Conservation (phyloP, 2,329 filamentous ascomycete species). For the Arachnopeziza araneosa region DNA sequence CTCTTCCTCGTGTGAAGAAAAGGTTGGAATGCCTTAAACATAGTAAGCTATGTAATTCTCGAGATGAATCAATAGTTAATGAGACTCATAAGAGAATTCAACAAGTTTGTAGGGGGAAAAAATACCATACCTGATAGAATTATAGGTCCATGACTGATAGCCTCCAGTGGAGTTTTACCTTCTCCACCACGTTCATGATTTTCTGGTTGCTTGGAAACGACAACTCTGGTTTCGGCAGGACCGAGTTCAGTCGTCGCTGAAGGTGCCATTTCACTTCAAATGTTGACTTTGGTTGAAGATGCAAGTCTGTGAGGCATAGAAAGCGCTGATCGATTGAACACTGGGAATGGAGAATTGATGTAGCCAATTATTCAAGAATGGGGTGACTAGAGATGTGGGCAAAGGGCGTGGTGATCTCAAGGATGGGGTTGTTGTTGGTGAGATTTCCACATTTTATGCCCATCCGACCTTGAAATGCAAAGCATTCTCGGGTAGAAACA, state of each 20-base stretch:
- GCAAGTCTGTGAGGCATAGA: too few species aligned
- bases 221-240: constrained; percentile 9
- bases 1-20: constrained; percentile 47
- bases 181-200: constrained; percentile 24
- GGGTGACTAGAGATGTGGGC: too few species aligned
- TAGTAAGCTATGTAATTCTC: background rate
- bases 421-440: too few species aligned
- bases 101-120: background rate
- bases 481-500: too few species aligned
- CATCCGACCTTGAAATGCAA: too few species aligned
- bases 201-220: constrained; percentile 11
- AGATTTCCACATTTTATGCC: too few species aligned
- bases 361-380: too few species aligned
- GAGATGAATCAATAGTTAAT: background rate
- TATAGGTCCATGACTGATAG: constrained; percentile 29
- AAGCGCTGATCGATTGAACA: too few species aligned
- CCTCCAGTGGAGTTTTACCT: constrained; percentile 29
- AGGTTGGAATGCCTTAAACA: constrained; percentile 47
- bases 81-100: too few species aligned
- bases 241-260: constrained; percentile 16
- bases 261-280: constrained; percentile 14
- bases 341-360: too few species aligned
- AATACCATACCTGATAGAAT: constrained; percentile 22
- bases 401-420: too few species aligned
- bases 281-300: background rate